Evolutionary conservation across 306 rosid species (phyloP).

Genomic region (Sicyos baderoa): DNA sequence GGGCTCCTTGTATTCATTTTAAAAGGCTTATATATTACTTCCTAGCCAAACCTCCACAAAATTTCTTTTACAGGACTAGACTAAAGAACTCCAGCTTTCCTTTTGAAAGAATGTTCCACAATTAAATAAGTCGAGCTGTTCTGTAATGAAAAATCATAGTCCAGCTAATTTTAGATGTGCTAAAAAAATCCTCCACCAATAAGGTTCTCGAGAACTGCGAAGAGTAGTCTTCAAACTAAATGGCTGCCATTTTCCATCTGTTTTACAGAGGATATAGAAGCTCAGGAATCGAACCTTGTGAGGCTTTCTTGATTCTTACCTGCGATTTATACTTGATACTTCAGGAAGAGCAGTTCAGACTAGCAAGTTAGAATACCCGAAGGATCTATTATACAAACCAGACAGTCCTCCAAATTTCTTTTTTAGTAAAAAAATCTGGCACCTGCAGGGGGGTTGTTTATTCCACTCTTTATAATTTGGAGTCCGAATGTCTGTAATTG

Average conservation of each 20-base stretch:
- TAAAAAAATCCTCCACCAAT: not conserved
- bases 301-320: not conserved
- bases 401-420: not conserved
- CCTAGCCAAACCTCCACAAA: not conserved
- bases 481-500: not conserved
- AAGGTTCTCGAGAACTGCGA: conserved; percentile 1
- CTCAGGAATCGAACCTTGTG: not conserved
- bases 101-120: not conserved
- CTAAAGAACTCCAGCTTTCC: conserved; percentile 11
- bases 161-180: not conserved
- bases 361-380: not conserved
- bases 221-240: not conserved
- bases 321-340: not conserved
- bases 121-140: not conserved
- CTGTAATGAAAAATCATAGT: not conserved
- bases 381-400: conserved; percentile 13
- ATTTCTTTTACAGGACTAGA: not conserved
- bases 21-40: not conserved
- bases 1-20: conserved; percentile 14
- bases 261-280: not conserved
- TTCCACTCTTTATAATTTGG: conserved; percentile 8
- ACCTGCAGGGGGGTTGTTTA: not conserved
- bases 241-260: conserved; percentile 4
- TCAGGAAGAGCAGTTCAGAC: not conserved
- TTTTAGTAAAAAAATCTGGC: not conserved